Evolutionary conservation across 352 stramenopile species (phyloP), one percentile per base, ranked within the genome.

Genomic region (Pythium coloratum): DNA sequence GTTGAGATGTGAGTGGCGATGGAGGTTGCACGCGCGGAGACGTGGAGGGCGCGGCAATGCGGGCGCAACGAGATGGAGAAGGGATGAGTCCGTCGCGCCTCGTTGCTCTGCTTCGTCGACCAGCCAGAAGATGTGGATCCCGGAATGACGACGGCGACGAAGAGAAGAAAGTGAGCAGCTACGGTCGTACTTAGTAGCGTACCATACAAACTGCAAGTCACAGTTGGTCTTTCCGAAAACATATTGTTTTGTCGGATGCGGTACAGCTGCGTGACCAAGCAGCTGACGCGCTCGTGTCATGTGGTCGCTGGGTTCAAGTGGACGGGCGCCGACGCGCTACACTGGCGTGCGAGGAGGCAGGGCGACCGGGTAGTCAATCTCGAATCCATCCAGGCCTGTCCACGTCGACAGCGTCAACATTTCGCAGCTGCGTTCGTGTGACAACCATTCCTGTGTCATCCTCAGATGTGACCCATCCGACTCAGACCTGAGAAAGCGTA

Each of bases 261-360:
- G 64, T 71, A 62, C 6, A 14, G 1, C 5, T 47, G 10, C 40
- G 40, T 47, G 64, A 66, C 3, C 44, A 13, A 8, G 38, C 57
- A 44, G 38, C 38, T 71, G 64, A 71, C 64, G 64, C 64, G 58
- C 64, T 26, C 7, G 12, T 64, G 64, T 71, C 64, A 71, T 24
- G 5, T 20, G 36, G 50, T 47, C 56, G 53, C 44, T 70, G 55
- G 57, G 58, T 66, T 51, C 46, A 53, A 40, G 32, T 59, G 2
- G 28, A 30, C 28, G 28, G 28, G 28, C 28, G 28, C 28, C 34
- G 34, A 40, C 34, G 34, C 34, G 34, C 34, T 3, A 30, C 2
- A 59, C 50, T 60, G 49, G 20, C 57, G 49, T 60, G 64, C 50
- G 55, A 20, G 20, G 46, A 30, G 18, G 46, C 20, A 24, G 20